Conservation (phyloP, 371 early-diverging fungal species). For the Haplosporangium sp. region DNA sequence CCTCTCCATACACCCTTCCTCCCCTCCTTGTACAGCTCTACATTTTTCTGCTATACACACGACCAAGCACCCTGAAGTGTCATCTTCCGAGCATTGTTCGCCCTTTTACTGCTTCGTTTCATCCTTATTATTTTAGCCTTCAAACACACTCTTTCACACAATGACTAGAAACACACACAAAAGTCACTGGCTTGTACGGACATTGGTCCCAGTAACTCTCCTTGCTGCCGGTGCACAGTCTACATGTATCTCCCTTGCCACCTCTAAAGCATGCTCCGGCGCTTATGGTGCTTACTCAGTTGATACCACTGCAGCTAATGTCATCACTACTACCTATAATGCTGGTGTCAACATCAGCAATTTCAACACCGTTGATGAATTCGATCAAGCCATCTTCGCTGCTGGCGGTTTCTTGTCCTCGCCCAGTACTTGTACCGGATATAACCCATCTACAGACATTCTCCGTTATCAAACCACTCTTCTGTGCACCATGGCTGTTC, state of each 20-base stretch:
- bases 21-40: background rate
- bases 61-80: constrained; percentile 6
- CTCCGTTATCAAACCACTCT: constrained; percentile 39
- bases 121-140: constrained; percentile 7
- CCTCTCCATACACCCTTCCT: background rate
- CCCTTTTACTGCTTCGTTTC: constrained; percentile 5
- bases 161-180: constrained; percentile 15
- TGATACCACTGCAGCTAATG: constrained; percentile 5
- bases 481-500: constrained; percentile 20
- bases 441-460: background rate
- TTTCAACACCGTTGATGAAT: constrained; percentile 12
- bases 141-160: background rate
- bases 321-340: background rate
- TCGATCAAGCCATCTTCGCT: constrained; percentile 21
- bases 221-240: constrained; percentile 21
- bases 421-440: constrained; percentile 10
- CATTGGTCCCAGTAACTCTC: constrained; percentile 26
- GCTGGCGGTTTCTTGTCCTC: constrained; percentile 18
- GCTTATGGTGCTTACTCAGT: constrained; percentile 9
- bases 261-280: constrained; percentile 24
- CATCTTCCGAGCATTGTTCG: background rate
- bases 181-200: constrained; percentile 23
- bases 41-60: constrained; percentile 14
- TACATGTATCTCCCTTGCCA: constrained; percentile 24
- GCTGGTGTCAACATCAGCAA: constrained; percentile 21